Base-by-base conservation (phyloP, 2,329 filamentous ascomycete species). In the Fusarium succisae region DNA sequence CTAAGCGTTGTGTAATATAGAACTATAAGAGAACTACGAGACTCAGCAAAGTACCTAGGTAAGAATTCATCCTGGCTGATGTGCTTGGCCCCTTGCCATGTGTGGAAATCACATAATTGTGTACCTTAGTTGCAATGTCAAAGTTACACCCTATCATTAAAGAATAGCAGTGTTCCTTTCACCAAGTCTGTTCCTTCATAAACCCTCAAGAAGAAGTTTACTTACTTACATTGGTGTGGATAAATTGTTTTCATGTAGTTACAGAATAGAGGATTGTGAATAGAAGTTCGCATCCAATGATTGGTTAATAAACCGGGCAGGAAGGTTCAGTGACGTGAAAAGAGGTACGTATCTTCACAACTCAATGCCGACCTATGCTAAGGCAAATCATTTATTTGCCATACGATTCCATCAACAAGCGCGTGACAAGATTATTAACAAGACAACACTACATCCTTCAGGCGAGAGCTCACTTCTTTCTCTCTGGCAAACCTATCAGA, bases 391-490 rank as follows among this genome's bases (percentile, higher is more conserved):
- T 73, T 63, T 35, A 37, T 63, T 59, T 69, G 54, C 72, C 64
- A 75, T 65, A 64, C 28, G 64, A 45, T 67, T 75, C 69, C 56
- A 54, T 50, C 28, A 66, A 37, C 54, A 61, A 67, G 63, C 69
- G 61, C 65, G 58, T 73, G 65, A 75, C 62, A 56, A 70, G 20
- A 26, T 58, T 20, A 22, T 48, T 11, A 37, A 57, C 30, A 28
- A 58, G 51, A 57, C 47, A 32, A 38, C 47, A 62, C 45, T 26
- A 48, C 28, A 14, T 20, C 17, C 53, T 24, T 41, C n/a, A 10
- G 30, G 12, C 22, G 32, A 20, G 37, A 20, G 15, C 6, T 15
- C 3, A 14, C 7, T 39, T 37, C 13, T 61, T 57, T 59, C 55
- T 28, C 14, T 28, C 20, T 20, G 4, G 17, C 20, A 26, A 11